Percentiles rank a stretch among this genome's conserved stretches.
These are phyloP conservation scores for Blastocystis sp. DNA, from an alignment of 352 stramenopile species.

Conservation along the genomic window DNA sequence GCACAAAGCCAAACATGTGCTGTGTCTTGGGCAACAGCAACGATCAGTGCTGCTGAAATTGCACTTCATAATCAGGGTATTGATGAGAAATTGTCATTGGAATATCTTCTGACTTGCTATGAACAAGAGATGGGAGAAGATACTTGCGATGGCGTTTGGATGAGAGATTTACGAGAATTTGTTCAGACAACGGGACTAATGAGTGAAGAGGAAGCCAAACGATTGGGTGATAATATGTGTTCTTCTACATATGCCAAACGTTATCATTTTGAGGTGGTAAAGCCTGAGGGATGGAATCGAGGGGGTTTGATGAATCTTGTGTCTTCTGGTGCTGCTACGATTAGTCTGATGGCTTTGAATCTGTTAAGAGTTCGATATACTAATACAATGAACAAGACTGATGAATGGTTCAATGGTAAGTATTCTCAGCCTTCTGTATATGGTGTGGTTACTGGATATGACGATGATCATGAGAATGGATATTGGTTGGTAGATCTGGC, in stretches of 20 bases:
- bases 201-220: too few relatives aligned
- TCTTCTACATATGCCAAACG: background rate
- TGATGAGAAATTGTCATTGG: background rate
- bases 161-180: too few relatives aligned
- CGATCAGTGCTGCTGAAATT: background rate
- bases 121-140: background rate
- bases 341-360: slow-evolving; percentile 1
- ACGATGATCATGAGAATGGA: background rate
- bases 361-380: background rate
- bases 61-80: background rate
- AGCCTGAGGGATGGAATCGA: too few relatives aligned
- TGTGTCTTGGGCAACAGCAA: background rate
- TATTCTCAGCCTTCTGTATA: background rate
- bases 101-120: background rate
- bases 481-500: background rate
- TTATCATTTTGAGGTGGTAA: background rate
- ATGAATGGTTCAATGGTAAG: background rate
- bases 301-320: background rate
- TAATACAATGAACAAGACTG: background rate
- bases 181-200: too few relatives aligned
- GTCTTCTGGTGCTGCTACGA: background rate
- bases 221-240: background rate
- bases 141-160: background rate
- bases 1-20: background rate
- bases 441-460: background rate